Conservation (phyloP, 495 filamentous ascomycete genomes). For the Stereocaulon alpinum region DNA sequence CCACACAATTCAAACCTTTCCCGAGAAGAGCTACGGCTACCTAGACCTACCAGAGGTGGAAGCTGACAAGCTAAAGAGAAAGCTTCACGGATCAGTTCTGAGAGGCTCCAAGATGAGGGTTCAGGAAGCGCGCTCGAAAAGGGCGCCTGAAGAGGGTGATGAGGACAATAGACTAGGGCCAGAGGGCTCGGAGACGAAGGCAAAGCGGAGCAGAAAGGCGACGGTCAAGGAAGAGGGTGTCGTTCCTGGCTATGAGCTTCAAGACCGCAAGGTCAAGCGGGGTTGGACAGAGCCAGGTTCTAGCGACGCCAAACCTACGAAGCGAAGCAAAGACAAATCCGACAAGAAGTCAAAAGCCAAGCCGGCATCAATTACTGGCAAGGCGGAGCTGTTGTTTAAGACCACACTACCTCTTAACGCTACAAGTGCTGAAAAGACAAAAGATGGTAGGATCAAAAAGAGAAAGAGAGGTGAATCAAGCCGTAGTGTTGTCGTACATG, state of each 20-base stretch:
- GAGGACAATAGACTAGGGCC: constrained; percentile 1
- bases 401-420: constrained; percentile 61
- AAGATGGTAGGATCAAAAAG: constrained; percentile 37
- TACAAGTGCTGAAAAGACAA: constrained; percentile 30
- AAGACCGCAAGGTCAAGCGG: constrained; percentile 69
- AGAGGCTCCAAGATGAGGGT: constrained; percentile 79
- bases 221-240: constrained; percentile 58
- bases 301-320: constrained; percentile 35
- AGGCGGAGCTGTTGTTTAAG: constrained; percentile 70
- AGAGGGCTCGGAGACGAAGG: constrained; percentile 22
- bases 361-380: constrained; percentile 62
- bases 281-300: constrained; percentile 71
- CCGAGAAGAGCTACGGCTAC: constrained; percentile 83
- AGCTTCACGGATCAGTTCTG: constrained; percentile 78
- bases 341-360: constrained; percentile 48
- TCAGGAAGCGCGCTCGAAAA: constrained; percentile 61
- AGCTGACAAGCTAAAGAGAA: constrained; percentile 81
- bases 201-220: constrained; percentile 26
- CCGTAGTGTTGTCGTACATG: constrained; percentile 57
- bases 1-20: constrained; percentile 73
- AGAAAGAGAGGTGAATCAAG: constrained; percentile 40
- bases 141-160: constrained; percentile 20
- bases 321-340: constrained; percentile 38
- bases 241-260: constrained; percentile 59
- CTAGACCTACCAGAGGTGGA: constrained; percentile 69